A percentile compares a stretch with the other conserved stretches of the same genome.
These are phyloP conservation scores for Cucurbitaria berberidis DNA, from an alignment of 2,329 filamentous ascomycete genomes.

Conservation along the genomic window DNA sequence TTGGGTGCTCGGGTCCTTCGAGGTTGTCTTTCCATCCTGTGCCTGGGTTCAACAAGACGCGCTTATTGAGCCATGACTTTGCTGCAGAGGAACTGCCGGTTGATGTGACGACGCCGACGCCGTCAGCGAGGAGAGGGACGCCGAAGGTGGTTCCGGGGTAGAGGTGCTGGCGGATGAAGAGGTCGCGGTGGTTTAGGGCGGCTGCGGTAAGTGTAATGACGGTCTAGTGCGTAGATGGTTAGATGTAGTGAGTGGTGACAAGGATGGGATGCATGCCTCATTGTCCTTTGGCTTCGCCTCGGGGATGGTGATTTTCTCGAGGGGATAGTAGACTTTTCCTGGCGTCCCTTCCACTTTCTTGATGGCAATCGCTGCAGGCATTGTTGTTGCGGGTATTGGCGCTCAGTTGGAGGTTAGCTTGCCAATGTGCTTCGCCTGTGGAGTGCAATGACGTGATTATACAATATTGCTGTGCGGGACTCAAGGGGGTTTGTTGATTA, in stretches of 20 bases:
- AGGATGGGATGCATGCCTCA: slow-evolving; percentile 25
- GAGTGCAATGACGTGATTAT: neutral
- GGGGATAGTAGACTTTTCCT: slow-evolving; percentile 83
- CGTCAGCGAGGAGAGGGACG: slow-evolving; percentile 81
- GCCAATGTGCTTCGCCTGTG: neutral
- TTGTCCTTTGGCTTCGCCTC: slow-evolving; percentile 37
- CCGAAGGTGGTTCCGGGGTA: slow-evolving; percentile 86
- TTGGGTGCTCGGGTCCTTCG: slow-evolving; percentile 72
- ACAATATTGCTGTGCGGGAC: neutral
- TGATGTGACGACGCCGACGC: slow-evolving; percentile 73
- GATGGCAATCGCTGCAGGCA: slow-evolving; percentile 66
- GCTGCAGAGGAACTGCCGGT: slow-evolving; percentile 64
- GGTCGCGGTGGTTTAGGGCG: slow-evolving; percentile 91
- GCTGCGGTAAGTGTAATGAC: slow-evolving; percentile 78
- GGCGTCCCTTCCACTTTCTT: slow-evolving; percentile 80
- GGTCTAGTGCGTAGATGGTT: slow-evolving; percentile 63
- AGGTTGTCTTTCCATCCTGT: slow-evolving; percentile 76
- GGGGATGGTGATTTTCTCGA: slow-evolving; percentile 45
- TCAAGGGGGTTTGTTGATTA: neutral
- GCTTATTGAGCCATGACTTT: slow-evolving; percentile 64
- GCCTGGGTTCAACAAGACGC: slow-evolving; percentile 79
- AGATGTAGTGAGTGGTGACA: neutral
- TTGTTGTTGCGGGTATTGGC: slow-evolving; percentile 22
- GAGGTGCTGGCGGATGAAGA: slow-evolving; percentile 90
- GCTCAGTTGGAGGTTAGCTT: neutral